A percentile compares a stretch with the other conserved stretches of the same genome.
Conservation (phyloP, 805 yeast species). For the Starmerella stellata region DNA sequence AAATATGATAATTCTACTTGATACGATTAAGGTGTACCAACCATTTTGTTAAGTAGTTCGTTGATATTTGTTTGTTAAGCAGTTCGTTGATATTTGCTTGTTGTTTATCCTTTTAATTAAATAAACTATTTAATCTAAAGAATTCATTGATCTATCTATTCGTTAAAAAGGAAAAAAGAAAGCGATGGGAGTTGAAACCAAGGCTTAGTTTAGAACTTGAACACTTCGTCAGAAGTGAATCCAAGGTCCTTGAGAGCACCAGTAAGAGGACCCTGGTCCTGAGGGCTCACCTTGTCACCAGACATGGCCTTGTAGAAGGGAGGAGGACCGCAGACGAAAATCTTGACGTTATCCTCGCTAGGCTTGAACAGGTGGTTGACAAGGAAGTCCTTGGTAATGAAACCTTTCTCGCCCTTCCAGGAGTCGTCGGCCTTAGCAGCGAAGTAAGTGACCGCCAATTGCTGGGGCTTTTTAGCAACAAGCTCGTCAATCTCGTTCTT, state of each 20-base stretch:
- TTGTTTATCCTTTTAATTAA: neutral
- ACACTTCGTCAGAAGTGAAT: constrained; percentile 69
- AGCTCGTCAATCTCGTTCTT: constrained; percentile 57
- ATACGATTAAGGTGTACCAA: no score
- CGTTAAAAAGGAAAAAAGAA: neutral
- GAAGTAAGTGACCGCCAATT: constrained; percentile 60
- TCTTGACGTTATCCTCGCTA: constrained; percentile 42
- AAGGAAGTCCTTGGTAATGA: constrained; percentile 59
- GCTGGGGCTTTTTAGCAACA: constrained; percentile 53
- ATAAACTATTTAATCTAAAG: neutral
- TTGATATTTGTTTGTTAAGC: no score
- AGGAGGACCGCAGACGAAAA: constrained; percentile 94
- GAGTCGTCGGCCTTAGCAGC: constrained; percentile 35
- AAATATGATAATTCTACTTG: no score
- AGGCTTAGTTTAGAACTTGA: constrained; percentile 68
- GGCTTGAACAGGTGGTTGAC: constrained; percentile 45
- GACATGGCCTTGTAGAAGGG: constrained; percentile 73
- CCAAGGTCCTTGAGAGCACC: constrained; percentile 84
- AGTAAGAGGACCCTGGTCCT: constrained; percentile 85
- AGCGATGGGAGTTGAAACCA: neutral
- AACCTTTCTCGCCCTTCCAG: constrained; percentile 33
- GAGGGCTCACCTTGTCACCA: constrained; percentile 66
- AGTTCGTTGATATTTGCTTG: no score
- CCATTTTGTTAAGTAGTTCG: no score
- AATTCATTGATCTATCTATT: neutral